phyloP scores from a whole-genome alignment of 306 rosid genomes.

The Prunus armeniaca region DNA sequence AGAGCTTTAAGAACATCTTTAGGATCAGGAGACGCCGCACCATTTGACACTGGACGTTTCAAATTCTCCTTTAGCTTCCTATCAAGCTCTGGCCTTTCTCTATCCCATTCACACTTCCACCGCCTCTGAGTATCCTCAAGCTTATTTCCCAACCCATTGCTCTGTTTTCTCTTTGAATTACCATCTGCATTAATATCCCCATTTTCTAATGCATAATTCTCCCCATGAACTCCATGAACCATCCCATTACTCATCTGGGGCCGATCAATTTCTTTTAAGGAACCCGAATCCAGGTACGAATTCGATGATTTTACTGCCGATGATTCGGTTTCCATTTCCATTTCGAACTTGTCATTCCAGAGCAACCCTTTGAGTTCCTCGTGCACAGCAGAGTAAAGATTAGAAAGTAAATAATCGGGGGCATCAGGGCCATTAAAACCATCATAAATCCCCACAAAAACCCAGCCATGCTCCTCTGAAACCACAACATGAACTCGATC shows the following conservation, averaged over 20 bases:
- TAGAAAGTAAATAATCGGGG: slow-evolving; percentile 64
- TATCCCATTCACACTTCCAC: slow-evolving; percentile 42
- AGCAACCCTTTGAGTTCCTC: slow-evolving; percentile 53
- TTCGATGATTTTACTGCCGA: slow-evolving; percentile 4
- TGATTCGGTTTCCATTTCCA: not conserved
- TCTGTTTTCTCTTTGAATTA: slow-evolving; percentile 8
- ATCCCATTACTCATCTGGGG: slow-evolving; percentile 5
- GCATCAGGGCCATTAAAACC: slow-evolving; percentile 97
- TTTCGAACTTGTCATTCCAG: slow-evolving; percentile 33
- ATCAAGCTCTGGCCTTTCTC: slow-evolving; percentile 33
- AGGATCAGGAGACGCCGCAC: slow-evolving; percentile 24
- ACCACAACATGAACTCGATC: slow-evolving; percentile 79
- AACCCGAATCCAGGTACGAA: not conserved
- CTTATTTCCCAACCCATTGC: slow-evolving; percentile 9
- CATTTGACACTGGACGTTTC: slow-evolving; percentile 4
- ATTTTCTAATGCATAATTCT: not conserved
- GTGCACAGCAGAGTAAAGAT: slow-evolving; percentile 50
- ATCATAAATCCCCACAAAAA: slow-evolving; percentile 81
- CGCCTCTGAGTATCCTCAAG: slow-evolving; percentile 15
- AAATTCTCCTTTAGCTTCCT: slow-evolving; percentile 4
- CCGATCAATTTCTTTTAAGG: slow-evolving; percentile 4
- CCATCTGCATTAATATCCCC: not conserved
- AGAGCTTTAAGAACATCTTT: slow-evolving; percentile 55
- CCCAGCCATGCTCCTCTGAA: slow-evolving; percentile 77
- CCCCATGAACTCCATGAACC: slow-evolving; percentile 11